Conservation (phyloP, 2,329 filamentous ascomycete species). For the Botryotinia convoluta region DNA sequence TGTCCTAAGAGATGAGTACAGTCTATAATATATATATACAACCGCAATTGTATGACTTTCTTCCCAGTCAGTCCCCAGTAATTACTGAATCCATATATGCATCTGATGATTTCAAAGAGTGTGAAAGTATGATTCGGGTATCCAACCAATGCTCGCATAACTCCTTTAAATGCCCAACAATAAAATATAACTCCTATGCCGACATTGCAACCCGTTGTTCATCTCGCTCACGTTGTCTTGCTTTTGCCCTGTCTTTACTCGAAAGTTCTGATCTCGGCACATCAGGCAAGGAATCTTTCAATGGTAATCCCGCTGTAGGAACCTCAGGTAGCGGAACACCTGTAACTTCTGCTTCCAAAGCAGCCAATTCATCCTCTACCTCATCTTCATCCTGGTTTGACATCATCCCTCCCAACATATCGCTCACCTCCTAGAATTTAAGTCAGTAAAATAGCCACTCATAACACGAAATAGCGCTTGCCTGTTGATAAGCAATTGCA, state of each 20-base stretch:
- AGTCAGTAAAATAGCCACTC: slow-evolving; percentile 17
- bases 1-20: neutral
- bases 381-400: slow-evolving; percentile 96
- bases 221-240: slow-evolving; percentile 31
- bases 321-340: slow-evolving; percentile 38
- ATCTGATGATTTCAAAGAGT: slow-evolving; percentile 1
- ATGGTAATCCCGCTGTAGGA: slow-evolving; percentile 30
- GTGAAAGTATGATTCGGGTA: slow-evolving; percentile 26
- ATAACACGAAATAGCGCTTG: slow-evolving; percentile 42
- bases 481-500: slow-evolving; percentile 86
- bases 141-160: slow-evolving; percentile 26
- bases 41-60: neutral
- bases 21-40: neutral
- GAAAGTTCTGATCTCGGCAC: slow-evolving; percentile 33
- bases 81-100: slow-evolving; percentile 1
- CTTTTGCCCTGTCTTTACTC: slow-evolving; percentile 32
- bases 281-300: slow-evolving; percentile 31
- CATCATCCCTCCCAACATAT: slow-evolving; percentile 84
- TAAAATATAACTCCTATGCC: slow-evolving; percentile 27
- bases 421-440: slow-evolving; percentile 73
- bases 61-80: neutral
- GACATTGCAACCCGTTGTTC: slow-evolving; percentile 35
- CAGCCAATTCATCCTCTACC: slow-evolving; percentile 90
- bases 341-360: slow-evolving; percentile 65
- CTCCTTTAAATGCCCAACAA: slow-evolving; percentile 33